These are phyloP conservation scores for Coemansia sp. DNA, from an alignment of 192 early-diverging fungal species.

Conservation along the genomic window DNA sequence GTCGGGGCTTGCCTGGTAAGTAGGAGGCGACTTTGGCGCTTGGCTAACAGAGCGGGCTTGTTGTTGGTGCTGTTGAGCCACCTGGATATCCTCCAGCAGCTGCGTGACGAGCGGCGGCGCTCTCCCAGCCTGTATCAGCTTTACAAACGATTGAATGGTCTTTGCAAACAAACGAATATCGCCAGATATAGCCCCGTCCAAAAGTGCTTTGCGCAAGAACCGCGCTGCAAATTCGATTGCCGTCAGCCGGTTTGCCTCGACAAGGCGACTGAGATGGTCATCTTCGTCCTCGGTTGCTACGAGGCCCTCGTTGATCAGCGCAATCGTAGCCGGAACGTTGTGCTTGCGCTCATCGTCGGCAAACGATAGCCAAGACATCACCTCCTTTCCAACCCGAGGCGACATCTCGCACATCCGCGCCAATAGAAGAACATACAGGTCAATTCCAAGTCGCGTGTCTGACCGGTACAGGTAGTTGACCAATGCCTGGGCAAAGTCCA, in stretches of 20 bases:
- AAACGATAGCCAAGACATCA: constrained; percentile 89
- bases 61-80: constrained; percentile 22
- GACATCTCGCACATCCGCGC: constrained; percentile 85
- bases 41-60: neutral
- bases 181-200: constrained; percentile 51
- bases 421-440: constrained; percentile 79
- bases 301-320: constrained; percentile 77
- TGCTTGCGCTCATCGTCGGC: constrained; percentile 94
- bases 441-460: constrained; percentile 71
- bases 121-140: constrained; percentile 63
- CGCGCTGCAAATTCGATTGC: constrained; percentile 77
- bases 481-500: constrained; percentile 87
- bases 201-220: constrained; percentile 69
- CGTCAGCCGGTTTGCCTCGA: constrained; percentile 69
- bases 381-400: constrained; percentile 73
- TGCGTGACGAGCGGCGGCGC: constrained; percentile 48
- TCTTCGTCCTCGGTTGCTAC: constrained; percentile 81
- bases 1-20: neutral
- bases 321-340: constrained; percentile 79
- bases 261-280: constrained; percentile 78
- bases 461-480: constrained; percentile 81
- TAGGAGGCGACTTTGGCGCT: neutral
- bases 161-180: constrained; percentile 61
- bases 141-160: constrained; percentile 72
- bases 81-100: constrained; percentile 39